phyloP scores from a whole-genome alignment of 345 rosid species.

The Litchi chinensis region DNA sequence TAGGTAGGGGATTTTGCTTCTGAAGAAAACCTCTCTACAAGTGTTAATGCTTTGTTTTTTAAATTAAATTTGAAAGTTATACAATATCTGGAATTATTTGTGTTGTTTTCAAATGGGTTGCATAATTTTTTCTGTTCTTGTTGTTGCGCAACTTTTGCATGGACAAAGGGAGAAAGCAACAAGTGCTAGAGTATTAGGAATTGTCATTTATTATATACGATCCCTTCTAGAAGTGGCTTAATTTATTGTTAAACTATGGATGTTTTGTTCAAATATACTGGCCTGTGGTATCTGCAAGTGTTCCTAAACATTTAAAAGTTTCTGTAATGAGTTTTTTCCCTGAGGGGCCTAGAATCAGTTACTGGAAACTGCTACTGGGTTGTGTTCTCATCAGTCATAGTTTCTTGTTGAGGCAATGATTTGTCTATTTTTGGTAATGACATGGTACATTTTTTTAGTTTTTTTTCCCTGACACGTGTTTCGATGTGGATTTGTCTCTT shows the following conservation, averaged over 20 bases:
- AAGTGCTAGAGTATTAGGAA: background rate
- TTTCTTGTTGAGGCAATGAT: background rate
- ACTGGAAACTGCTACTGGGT: background rate
- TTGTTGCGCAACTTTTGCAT: background rate
- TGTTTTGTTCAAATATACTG: background rate
- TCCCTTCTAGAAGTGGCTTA: background rate
- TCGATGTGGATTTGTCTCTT: background rate
- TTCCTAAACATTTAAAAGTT: background rate
- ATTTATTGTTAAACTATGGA: background rate
- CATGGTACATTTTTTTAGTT: background rate
- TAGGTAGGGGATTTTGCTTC: slow-evolving; percentile 46
- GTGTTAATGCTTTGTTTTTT: background rate
- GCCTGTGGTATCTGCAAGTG: background rate
- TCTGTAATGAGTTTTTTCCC: background rate
- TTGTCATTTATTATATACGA: background rate
- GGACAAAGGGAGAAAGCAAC: background rate
- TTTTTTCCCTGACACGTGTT: background rate
- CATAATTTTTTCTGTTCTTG: background rate
- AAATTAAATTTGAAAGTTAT: background rate
- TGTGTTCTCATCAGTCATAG: background rate
- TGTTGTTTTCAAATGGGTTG: background rate
- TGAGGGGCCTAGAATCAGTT: background rate
- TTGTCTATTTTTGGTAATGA: background rate
- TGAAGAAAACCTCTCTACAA: background rate
- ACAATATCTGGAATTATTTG: background rate